Evolutionary conservation across 2,329 filamentous ascomycete genomes (phyloP), one percentile per base, ranked within the genome.

Genomic region (Ambrosiella beaveri): DNA sequence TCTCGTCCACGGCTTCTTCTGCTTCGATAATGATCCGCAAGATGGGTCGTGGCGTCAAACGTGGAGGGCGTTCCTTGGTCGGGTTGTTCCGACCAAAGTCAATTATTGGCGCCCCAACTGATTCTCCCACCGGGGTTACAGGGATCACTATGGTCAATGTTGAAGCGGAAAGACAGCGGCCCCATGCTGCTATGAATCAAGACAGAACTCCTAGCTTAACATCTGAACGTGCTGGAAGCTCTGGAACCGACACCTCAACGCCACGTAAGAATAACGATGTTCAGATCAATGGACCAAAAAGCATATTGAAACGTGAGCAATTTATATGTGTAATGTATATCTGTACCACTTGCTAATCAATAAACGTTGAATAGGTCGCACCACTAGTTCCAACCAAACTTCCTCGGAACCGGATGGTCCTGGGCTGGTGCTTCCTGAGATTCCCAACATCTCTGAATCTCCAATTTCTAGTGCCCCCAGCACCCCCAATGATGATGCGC

Each of bases 21-120:
- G 88, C 88, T 39, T 94, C 88, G 37, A 82, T 94, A 65, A 94
- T 94, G 88, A 86, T 98, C 63, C 83, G 93, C 57, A 98, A 98
- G 74, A 98, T 98, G 93, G 93, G 93, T 58, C 88, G 89, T 63
- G 90, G 91, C n/a, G 86, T 97, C 82, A 97, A 95, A 78, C 94
- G 93, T 71, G 85, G 88, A 56, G 86, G 85, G 15, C 80, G 90
- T 53, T 96, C 90, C 27, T 80, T 98, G 57, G 94, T 94, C 64
- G 93, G 93, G 35, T 76, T 98, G 7, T 98, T 98, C 74, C 79
- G 93, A 62, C 91, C 93, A 0, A 98, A 97, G 70, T 97, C 91
- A 1, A 77, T 95, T 13, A 79, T 91, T 64, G 90, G 88, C 38
- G 81, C 85, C 17, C 81, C 87, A 65, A 81, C 80, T 5, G 88